These are phyloP conservation scores for Debaryomycetaceae sp. DNA, from an alignment of 1,139 yeast species.

Conservation along the genomic window DNA sequence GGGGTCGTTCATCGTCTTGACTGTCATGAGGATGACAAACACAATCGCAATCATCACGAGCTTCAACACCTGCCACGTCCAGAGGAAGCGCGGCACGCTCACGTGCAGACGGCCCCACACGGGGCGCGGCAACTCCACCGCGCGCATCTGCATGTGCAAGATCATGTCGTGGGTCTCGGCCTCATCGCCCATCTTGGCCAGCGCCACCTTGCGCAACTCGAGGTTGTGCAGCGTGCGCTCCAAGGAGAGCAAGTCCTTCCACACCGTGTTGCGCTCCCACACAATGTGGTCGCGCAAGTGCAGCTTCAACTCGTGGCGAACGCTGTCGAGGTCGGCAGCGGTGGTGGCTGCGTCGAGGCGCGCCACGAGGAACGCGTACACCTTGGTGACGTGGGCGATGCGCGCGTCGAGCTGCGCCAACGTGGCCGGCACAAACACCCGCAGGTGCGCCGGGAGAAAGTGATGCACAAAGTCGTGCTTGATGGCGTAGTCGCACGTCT, in stretches of 20 bases:
- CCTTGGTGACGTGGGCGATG: constrained; percentile 43
- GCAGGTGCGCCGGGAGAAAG: constrained; percentile 40
- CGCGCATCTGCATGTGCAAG: constrained; percentile 21
- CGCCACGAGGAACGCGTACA: constrained; percentile 44
- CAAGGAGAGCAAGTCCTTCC: constrained; percentile 91
- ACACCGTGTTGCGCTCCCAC: constrained; percentile 94
- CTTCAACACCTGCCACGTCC: constrained; percentile 39
- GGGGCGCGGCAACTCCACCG: constrained; percentile 15
- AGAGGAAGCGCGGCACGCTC: constrained; percentile 24
- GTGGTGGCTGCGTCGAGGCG: constrained; percentile 27
- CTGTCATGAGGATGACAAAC: constrained; percentile 45
- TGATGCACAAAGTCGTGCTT: constrained; percentile 48
- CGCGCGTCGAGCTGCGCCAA: constrained; percentile 38
- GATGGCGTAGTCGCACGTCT: constrained; percentile 61
- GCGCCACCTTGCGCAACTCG: constrained; percentile 24
- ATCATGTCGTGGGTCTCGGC: constrained; percentile 17
- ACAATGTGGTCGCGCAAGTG: constrained; percentile 88
- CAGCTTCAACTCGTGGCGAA: constrained; percentile 65
- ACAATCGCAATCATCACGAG: constrained; percentile 39
- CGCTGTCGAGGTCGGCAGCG: constrained; percentile 37
- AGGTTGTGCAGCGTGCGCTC: constrained; percentile 54
- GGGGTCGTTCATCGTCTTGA: constrained; percentile 60
- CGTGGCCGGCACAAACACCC: constrained; percentile 43
- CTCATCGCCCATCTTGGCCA: constrained; percentile 32
- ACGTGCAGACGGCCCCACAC: constrained; percentile 17